Base-by-base conservation (phyloP, 2,329 filamentous ascomycete species). In the Curvularia lunata region DNA sequence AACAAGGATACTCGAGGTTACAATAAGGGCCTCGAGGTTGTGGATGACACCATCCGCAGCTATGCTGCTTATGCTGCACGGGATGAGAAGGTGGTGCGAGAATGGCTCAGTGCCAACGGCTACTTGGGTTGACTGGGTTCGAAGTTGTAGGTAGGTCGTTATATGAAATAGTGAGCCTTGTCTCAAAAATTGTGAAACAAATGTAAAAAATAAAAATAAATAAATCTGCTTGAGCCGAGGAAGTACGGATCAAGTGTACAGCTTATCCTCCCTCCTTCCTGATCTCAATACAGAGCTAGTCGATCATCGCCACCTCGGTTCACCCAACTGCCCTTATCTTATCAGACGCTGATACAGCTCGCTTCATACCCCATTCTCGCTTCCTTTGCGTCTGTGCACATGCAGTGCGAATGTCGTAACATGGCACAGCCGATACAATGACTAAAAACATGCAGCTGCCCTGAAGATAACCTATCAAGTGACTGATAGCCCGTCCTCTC, bases 1-100 rank as follows among this genome's bases (percentile, higher is more conserved):
- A 85, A 85, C 69, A 96, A 94, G 82, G 91, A 98, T 72, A 94
- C 90, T 18, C 87, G 87, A 69, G 90, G 88, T 48, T 98, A 93
- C 77, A 91, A 96, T 75, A 88, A 95, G 54, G 93, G 91, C 4
- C 79, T 99, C 50, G 88, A 89, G 64, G 91, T 96, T 64, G 89
- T 94, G 62, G 88, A 88, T 75, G 95, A 98, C 75, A 92, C 89
- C 62, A 91, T 98, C 64, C 86, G 88, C 41, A 91, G 90, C 10
- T 89, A 93, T 69, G 92, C 92, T 4, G 86, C 86, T 40, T 99
- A 97, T 81, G 88, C 88, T 74, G 82, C 87, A 76, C 85, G 95
- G 54, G 95, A 98, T 75, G 83, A 86, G 55, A 83, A 82, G 51
- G 81, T 85, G 43, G 84, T 97, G 53, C 84, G 89, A 77, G 90